These are phyloP conservation scores for Rhodotorula sp. DNA, from an alignment of 1,284 basidiomycete species.

Conservation along the genomic window DNA sequence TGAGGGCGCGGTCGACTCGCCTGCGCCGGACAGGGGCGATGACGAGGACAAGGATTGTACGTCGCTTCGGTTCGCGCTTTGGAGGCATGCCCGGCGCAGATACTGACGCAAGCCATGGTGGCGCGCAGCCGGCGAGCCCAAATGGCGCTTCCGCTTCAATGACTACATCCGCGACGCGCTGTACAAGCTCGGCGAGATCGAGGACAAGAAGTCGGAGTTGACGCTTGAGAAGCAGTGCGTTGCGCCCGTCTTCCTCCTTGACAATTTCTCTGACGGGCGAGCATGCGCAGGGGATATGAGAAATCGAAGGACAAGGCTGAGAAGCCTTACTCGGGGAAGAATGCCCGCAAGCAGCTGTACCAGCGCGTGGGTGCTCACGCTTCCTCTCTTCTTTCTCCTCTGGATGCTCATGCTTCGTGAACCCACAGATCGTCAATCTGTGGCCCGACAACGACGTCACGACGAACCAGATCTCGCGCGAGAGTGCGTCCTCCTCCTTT, in stretches of 20 bases:
- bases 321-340: conserved; percentile 34
- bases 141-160: conserved; percentile 43
- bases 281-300: conserved; percentile 34
- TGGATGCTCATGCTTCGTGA: background rate
- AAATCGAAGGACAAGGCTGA: conserved; percentile 33
- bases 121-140: conserved; percentile 27
- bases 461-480: conserved; percentile 45
- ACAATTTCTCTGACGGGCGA: background rate
- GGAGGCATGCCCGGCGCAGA: background rate
- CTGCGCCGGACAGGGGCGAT: conserved; percentile 25
- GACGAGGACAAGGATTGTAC: conserved; percentile 28
- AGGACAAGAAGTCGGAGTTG: conserved; percentile 37
- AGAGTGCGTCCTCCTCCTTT: conserved; percentile 32
- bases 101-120: background rate
- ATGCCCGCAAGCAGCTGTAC: conserved; percentile 40
- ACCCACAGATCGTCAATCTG: conserved; percentile 34
- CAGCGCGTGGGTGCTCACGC: conserved; percentile 18
- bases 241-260: too few species aligned
- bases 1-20: conserved; percentile 12
- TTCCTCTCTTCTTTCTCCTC: too few species aligned
- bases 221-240: conserved; percentile 45
- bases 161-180: conserved; percentile 39
- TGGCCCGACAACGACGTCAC: conserved; percentile 42
- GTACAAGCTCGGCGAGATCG: conserved; percentile 32
- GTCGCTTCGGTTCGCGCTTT: background rate